Conservation (phyloP, 176 grass and related monocot species). For the Chrysopogon serrulatus region DNA sequence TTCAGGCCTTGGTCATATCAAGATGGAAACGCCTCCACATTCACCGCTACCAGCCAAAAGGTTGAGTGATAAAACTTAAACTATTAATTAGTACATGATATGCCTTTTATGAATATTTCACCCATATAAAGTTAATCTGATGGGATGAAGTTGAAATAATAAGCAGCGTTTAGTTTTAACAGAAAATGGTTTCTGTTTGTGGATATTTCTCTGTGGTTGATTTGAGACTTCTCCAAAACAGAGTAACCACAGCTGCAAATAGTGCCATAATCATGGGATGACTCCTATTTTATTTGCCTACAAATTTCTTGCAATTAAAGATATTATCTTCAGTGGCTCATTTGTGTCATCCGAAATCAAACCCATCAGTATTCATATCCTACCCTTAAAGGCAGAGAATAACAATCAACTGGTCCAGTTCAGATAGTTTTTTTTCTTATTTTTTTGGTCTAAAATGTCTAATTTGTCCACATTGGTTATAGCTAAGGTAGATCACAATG, state of each 20-base stretch:
- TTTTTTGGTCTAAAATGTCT: constrained; percentile 3
- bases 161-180: background rate
- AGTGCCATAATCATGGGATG: background rate
- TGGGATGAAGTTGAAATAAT: constrained; percentile 3
- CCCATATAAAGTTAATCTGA: background rate
- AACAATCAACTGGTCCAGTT: background rate
- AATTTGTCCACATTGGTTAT: background rate
- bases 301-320: background rate
- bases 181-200: constrained; percentile 12
- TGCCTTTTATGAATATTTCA: background rate
- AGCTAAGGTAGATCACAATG: background rate
- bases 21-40: constrained; percentile 69
- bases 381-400: background rate
- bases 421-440: background rate
- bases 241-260: background rate
- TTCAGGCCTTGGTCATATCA: constrained; percentile 67
- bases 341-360: background rate
- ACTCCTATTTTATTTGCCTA: background rate
- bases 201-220: background rate
- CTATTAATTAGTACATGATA: background rate
- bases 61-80: constrained; percentile 21
- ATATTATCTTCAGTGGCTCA: background rate
- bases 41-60: constrained; percentile 52
- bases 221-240: constrained; percentile 9
- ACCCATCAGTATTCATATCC: background rate